phyloP scores from a whole-genome alignment of 2,329 filamentous ascomycete species.

The Xylariaceae sp. region DNA sequence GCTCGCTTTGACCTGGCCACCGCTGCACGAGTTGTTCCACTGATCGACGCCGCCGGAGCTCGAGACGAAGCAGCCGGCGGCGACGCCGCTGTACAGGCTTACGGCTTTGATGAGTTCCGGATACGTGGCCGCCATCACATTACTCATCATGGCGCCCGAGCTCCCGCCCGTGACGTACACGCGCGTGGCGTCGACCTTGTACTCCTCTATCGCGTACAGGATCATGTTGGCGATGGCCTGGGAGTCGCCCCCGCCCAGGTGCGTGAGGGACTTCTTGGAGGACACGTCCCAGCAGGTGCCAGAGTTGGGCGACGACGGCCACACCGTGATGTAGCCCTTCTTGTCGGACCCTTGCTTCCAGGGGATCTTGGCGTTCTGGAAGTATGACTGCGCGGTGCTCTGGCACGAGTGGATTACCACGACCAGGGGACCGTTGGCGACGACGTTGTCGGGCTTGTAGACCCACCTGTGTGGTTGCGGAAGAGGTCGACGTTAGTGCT shows the following conservation, averaged over 20 bases:
- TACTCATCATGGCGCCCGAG: conserved; percentile 35
- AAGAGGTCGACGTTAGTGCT: too few relatives aligned
- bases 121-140: conserved; percentile 39
- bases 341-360: conserved; percentile 29
- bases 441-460: conserved; percentile 32
- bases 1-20: conserved; percentile 38
- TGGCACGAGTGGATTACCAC: conserved; percentile 36
- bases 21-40: conserved; percentile 49
- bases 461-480: conserved; percentile 20
- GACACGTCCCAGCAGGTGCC: conserved; percentile 55
- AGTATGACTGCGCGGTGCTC: conserved; percentile 31
- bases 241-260: conserved; percentile 31
- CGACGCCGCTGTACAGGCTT: conserved; percentile 35
- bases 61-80: conserved; percentile 38
- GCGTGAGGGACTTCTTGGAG: conserved; percentile 33
- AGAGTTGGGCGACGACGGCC: conserved; percentile 44
- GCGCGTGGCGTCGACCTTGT: conserved; percentile 23
- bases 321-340: conserved; percentile 42
- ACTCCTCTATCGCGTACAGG: conserved; percentile 26
- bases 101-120: conserved; percentile 37
- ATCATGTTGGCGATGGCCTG: conserved; percentile 37
- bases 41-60: conserved; percentile 34
- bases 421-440: conserved; percentile 29
- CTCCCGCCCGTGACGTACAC: conserved; percentile 33
- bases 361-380: conserved; percentile 32